Conservation (phyloP, 371 early-diverging fungal genomes). For the Fennellomyces sp. region DNA sequence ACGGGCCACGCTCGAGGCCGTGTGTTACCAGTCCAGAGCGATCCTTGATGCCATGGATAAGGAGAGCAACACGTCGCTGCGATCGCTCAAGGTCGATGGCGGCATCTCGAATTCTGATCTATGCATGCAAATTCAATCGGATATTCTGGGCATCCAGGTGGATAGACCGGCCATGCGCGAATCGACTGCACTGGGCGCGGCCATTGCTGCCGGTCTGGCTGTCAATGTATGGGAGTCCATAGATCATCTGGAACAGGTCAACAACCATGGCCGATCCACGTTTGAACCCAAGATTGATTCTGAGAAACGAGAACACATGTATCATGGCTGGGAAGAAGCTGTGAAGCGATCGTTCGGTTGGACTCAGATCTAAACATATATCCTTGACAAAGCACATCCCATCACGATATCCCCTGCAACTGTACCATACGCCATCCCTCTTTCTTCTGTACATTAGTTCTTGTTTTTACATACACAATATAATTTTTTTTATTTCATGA, state of each 20-base stretch:
- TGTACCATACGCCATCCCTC: not conserved
- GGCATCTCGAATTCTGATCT: conserved; percentile 89
- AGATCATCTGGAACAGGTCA: conserved; percentile 36
- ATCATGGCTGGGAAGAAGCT: conserved; percentile 86
- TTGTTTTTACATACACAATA: not conserved
- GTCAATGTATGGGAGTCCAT: conserved; percentile 71
- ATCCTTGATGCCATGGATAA: conserved; percentile 88
- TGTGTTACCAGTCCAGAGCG: conserved; percentile 92
- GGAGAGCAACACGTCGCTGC: conserved; percentile 71
- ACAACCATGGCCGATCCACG: conserved; percentile 30
- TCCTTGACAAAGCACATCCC: not conserved
- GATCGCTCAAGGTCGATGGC: conserved; percentile 87
- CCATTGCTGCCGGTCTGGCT: conserved; percentile 88
- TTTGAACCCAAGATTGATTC: conserved; percentile 51
- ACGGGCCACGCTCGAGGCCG: conserved; percentile 87
- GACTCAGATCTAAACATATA: conserved; percentile 21
- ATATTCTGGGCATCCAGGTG: conserved; percentile 82
- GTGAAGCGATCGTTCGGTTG: conserved; percentile 77
- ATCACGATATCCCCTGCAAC: not conserved
- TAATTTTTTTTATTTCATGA: conserved; percentile 1
- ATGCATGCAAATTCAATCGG: conserved; percentile 91
- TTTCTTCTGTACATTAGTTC: conserved; percentile 4
- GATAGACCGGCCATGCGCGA: conserved; percentile 88
- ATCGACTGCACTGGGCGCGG: conserved; percentile 93
- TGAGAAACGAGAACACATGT: conserved; percentile 67